Conservation (phyloP, 1,284 basidiomycete species). For the Naganishia sp. region DNA sequence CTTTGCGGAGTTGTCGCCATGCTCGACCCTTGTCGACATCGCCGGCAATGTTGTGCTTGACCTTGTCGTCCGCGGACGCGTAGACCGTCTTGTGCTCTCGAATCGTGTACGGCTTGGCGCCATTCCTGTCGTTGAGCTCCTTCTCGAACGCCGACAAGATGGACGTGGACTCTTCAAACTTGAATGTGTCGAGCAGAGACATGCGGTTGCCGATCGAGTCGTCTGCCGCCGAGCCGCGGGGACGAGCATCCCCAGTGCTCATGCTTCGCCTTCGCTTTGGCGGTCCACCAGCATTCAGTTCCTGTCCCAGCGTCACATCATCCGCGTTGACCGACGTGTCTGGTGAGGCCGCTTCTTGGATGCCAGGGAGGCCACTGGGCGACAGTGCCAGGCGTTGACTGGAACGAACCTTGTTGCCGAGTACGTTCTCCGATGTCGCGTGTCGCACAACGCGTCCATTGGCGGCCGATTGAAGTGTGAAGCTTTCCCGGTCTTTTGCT, state of each 20-base stretch:
- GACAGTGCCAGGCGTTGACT: conserved; percentile 19
- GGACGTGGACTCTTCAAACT: conserved; percentile 42
- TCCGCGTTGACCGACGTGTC: conserved; percentile 6
- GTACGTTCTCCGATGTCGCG: conserved; percentile 27
- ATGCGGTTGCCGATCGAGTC: conserved; percentile 32
- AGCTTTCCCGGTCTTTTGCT: conserved; percentile 6
- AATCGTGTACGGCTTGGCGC: conserved; percentile 62
- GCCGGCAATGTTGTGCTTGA: conserved; percentile 71
- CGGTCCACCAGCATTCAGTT: conserved; percentile 24
- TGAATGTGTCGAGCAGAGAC: conserved; percentile 44
- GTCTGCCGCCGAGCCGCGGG: conserved; percentile 18
- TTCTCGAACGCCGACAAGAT: conserved; percentile 49
- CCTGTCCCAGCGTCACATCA: conserved; percentile 3
- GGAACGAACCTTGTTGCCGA: conserved; percentile 27
- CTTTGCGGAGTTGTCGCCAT: conserved; percentile 82
- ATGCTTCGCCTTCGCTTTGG: conserved; percentile 46
- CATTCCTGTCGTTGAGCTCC: conserved; percentile 46
- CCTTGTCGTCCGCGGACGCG: conserved; percentile 72
- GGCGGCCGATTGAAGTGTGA: conserved; percentile 8
- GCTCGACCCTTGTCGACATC: conserved; percentile 80
- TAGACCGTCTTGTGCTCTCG: conserved; percentile 75
- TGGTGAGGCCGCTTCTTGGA: conserved; percentile 16
- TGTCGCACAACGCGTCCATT: conserved; percentile 21
- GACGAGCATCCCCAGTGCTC: conserved; percentile 46
- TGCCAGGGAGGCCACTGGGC: conserved; percentile 11